These are phyloP conservation scores for Kalaharituber pfeilii DNA, from an alignment of 2,329 filamentous ascomycete genomes.

Conservation along the genomic window DNA sequence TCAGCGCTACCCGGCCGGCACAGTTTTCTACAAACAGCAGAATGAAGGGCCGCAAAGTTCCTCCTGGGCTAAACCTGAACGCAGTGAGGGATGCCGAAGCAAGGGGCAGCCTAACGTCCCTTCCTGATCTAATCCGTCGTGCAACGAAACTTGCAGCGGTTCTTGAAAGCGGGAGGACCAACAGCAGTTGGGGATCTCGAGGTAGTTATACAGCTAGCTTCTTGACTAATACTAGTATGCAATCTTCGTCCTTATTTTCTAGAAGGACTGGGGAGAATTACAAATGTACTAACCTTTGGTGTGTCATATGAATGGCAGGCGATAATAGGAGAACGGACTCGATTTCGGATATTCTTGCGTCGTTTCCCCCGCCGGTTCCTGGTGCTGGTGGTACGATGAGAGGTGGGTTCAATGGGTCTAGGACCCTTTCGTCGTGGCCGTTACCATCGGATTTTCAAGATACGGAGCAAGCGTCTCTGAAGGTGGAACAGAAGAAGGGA, in stretches of 20 bases:
- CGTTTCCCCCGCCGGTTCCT: slow-evolving; percentile 41
- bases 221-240: slow-evolving; percentile 20
- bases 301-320: neutral
- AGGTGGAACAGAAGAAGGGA: slow-evolving; percentile 27
- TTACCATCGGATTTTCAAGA: slow-evolving; percentile 22
- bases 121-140: slow-evolving; percentile 76
- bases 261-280: slow-evolving; percentile 6
- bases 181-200: slow-evolving; percentile 29
- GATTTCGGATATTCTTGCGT: slow-evolving; percentile 46
- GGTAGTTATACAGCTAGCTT: slow-evolving; percentile 17
- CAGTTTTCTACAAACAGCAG: neutral
- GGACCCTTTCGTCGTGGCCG: slow-evolving; percentile 18
- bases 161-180: slow-evolving; percentile 64
- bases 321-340: slow-evolving; percentile 13
- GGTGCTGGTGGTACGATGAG: slow-evolving; percentile 14
- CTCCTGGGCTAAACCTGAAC: slow-evolving; percentile 60
- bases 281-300: slow-evolving; percentile 4
- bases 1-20: neutral
- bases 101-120: slow-evolving; percentile 74
- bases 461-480: slow-evolving; percentile 19
- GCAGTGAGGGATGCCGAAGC: slow-evolving; percentile 65
- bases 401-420: slow-evolving; percentile 9
- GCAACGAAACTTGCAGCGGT: slow-evolving; percentile 75
- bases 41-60: slow-evolving; percentile 24
- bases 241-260: slow-evolving; percentile 5